Percentiles rank a stretch among this genome's conserved stretches.
phyloP scores from a whole-genome alignment of 306 rosid species.

The Lathyrus sativus region DNA sequence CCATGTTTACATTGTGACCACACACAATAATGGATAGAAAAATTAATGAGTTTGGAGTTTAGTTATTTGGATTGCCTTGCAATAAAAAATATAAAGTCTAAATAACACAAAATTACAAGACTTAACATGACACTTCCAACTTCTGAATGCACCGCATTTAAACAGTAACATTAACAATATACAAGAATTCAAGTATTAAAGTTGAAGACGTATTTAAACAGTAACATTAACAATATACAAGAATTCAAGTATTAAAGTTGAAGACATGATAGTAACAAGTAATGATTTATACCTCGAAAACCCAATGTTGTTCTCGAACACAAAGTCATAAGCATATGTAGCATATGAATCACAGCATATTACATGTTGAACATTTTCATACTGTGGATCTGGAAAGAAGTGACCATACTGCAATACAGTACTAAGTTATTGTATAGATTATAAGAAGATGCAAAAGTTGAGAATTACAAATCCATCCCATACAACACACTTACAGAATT shows the following conservation, averaged over 20 bases:
- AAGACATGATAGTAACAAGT: constrained; percentile 24
- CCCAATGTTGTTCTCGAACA: constrained; percentile 79
- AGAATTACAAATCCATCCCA: constrained; percentile 33
- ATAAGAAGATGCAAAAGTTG: constrained; percentile 32
- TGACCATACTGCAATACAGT: constrained; percentile 88
- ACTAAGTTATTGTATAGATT: constrained; percentile 28
- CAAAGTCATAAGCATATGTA: constrained; percentile 94
- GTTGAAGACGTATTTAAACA: constrained; percentile 21
- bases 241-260: constrained; percentile 25
- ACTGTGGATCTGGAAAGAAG: constrained; percentile 98
- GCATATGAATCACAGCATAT: constrained; percentile 97
- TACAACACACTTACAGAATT: constrained; percentile 71
- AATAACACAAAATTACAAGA: constrained; percentile 20
- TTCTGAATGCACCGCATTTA: constrained; percentile 29
- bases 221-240: constrained; percentile 8
- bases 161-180: constrained; percentile 11
- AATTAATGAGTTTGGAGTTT: constrained; percentile 19
- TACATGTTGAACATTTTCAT: constrained; percentile 94
- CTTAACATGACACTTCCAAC: constrained; percentile 20
- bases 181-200: constrained; percentile 30
- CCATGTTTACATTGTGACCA: constrained; percentile 23
- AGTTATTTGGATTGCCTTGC: constrained; percentile 17
- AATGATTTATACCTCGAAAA: constrained; percentile 70
- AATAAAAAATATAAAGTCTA: constrained; percentile 5
- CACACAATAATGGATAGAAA: constrained; percentile 19